These are phyloP conservation scores for Aspergillus affinis DNA, from an alignment of 495 filamentous ascomycete species.

Conservation along the genomic window DNA sequence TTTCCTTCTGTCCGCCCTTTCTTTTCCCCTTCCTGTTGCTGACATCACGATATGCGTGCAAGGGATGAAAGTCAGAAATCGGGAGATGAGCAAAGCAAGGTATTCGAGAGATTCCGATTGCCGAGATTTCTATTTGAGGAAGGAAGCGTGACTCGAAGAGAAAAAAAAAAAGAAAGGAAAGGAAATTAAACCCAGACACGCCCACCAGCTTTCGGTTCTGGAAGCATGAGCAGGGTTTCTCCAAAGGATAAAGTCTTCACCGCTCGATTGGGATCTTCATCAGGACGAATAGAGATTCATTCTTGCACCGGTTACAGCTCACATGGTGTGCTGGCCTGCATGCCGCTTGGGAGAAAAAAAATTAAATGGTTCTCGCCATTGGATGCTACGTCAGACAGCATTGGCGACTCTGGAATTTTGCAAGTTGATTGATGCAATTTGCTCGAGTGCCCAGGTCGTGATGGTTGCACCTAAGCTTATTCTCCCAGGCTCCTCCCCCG, in stretches of 20 bases:
- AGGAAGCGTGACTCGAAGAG: not conserved
- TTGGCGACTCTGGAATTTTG: slow-evolving; percentile 11
- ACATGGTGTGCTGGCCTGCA: slow-evolving; percentile 30
- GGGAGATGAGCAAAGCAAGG: not conserved
- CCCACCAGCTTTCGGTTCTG: slow-evolving; percentile 1
- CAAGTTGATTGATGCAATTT: slow-evolving; percentile 18
- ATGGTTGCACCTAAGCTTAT: slow-evolving; percentile 43
- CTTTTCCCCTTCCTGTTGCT: not conserved
- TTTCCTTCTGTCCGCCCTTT: not conserved
- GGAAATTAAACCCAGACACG: not conserved
- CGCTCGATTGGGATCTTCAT: slow-evolving; percentile 19
- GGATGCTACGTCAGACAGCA: slow-evolving; percentile 22
- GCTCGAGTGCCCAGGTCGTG: slow-evolving; percentile 16
- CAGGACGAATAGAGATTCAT: slow-evolving; percentile 16
- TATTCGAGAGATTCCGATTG: not conserved
- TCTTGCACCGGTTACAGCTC: slow-evolving; percentile 25
- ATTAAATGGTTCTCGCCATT: slow-evolving; percentile 9
- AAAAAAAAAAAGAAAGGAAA: slow-evolving; percentile 10
- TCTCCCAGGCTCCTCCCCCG: slow-evolving; percentile 16
- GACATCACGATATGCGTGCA: not conserved
- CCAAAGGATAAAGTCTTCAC: slow-evolving; percentile 15
- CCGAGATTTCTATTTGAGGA: not conserved
- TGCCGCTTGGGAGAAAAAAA: slow-evolving; percentile 15
- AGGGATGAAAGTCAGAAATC: not conserved
- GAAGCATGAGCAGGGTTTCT: slow-evolving; percentile 6